Conservation (phyloP, 176 grass and related monocot species). For the Eragrostis nindensis region DNA sequence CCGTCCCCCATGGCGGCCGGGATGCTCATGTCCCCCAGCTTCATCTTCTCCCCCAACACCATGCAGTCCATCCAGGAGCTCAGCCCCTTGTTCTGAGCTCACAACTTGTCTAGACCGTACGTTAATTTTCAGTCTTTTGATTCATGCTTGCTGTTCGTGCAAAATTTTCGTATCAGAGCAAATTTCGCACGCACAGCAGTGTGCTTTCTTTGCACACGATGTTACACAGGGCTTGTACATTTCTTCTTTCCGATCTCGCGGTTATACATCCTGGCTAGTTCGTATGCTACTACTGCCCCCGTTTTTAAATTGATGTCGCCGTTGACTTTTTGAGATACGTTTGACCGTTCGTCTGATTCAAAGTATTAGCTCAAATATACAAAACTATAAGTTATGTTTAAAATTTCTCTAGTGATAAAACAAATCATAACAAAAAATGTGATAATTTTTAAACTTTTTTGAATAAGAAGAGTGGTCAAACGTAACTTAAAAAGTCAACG, state of each 20-base stretch:
- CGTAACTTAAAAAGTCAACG: too few species aligned
- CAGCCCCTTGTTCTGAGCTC: constrained; percentile 30
- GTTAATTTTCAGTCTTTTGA: background rate
- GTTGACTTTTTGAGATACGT: too few species aligned
- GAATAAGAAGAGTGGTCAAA: too few species aligned
- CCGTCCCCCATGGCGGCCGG: constrained; percentile 46
- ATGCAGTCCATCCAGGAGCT: constrained; percentile 57
- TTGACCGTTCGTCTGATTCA: too few species aligned
- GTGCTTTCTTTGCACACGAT: background rate
- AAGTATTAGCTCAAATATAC: too few species aligned
- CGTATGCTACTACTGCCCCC: too few species aligned
- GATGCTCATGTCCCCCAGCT: constrained; percentile 41
- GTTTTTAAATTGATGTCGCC: too few species aligned
- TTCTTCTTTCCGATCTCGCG: constrained; percentile 15
- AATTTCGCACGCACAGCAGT: constrained; percentile 45
- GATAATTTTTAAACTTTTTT: too few species aligned
- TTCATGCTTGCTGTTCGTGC: constrained; percentile 35
- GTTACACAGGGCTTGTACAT: background rate
- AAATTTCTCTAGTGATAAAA: too few species aligned
- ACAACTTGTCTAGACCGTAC: background rate
- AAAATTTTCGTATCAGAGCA: constrained; percentile 10
- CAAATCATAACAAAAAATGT: too few species aligned
- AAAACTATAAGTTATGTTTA: too few species aligned
- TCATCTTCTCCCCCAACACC: constrained; percentile 53
- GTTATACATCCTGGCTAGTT: constrained; percentile 1